Evolutionary conservation across 208 protist species (phyloP).

Genomic region (Acanthamoeba lenticulata): DNA sequence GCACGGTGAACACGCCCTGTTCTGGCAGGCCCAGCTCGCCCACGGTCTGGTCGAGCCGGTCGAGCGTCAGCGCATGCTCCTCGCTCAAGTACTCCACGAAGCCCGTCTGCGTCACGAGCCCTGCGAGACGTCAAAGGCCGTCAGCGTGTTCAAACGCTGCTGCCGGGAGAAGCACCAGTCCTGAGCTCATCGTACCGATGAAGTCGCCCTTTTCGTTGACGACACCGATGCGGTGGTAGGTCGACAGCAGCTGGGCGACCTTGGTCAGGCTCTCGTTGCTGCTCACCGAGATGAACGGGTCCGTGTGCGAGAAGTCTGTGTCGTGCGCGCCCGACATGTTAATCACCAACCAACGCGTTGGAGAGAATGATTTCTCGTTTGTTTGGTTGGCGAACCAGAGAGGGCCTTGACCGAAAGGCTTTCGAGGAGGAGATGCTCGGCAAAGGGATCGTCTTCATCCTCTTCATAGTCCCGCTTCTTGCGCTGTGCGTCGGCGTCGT

Average conservation of each 20-base stretch:
- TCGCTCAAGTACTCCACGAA: slow-evolving; percentile 37
- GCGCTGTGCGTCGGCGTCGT: background rate
- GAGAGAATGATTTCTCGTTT: background rate
- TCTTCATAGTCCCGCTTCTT: background rate
- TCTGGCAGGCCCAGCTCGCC: background rate
- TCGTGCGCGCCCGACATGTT: background rate
- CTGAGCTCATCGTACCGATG: background rate
- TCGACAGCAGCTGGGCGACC: background rate
- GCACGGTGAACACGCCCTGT: background rate
- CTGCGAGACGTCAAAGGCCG: background rate
- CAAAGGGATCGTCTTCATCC: slow-evolving; percentile 22
- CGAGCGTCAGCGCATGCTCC: slow-evolving; percentile 13
- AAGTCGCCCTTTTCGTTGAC: slow-evolving; percentile 24
- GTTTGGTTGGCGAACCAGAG: background rate
- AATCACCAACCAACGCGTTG: background rate
- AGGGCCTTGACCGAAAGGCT: slow-evolving; percentile 33
- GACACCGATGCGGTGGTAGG: background rate
- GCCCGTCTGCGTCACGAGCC: background rate
- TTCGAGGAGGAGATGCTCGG: slow-evolving; percentile 27
- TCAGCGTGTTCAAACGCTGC: background rate
- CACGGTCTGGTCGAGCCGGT: background rate
- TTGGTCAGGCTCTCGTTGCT: background rate
- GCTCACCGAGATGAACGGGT: background rate
- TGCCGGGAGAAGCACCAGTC: too few relatives aligned
- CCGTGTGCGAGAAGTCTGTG: slow-evolving; percentile 43